These are phyloP conservation scores for Holtermanniella nyarrowii DNA, from an alignment of 768 basidiomycete species.

Conservation along the genomic window DNA sequence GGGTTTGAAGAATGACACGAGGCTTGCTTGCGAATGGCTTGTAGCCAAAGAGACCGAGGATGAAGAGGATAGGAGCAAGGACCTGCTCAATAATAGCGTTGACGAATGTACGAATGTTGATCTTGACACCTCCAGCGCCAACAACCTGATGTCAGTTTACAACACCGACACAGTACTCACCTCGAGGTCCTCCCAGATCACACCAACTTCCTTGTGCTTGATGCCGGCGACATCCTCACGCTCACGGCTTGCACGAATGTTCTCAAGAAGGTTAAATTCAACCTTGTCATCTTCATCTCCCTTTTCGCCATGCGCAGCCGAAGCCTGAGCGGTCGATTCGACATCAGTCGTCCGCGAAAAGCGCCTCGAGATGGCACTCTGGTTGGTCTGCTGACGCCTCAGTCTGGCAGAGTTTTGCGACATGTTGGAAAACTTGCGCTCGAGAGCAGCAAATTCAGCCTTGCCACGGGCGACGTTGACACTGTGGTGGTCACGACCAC, in stretches of 20 bases:
- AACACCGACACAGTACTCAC: constrained; percentile 4
- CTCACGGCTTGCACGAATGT: constrained; percentile 21
- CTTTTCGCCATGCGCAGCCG: constrained; percentile 26
- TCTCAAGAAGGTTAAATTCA: constrained; percentile 41
- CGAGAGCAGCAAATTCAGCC: constrained; percentile 28
- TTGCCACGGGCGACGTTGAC: constrained; percentile 27
- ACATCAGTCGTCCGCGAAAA: constrained; percentile 1
- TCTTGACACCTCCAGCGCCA: constrained; percentile 43
- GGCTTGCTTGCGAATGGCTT: constrained; percentile 51
- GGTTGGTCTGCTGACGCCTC: constrained; percentile 1
- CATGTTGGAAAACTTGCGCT: constrained; percentile 24
- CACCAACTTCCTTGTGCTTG: constrained; percentile 42
- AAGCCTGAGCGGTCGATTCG: constrained; percentile 1
- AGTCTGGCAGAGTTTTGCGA: constrained; percentile 18
- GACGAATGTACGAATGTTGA: constrained; percentile 43
- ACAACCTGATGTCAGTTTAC: constrained; percentile 23
- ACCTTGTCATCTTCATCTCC: constrained; percentile 21
- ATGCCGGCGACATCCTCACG: constrained; percentile 39
- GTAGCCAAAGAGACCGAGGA: constrained; percentile 45
- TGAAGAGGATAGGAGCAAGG: constrained; percentile 54
- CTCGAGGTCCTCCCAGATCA: constrained; percentile 15
- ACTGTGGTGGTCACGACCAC: constrained; percentile 9
- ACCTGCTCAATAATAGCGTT: constrained; percentile 44
- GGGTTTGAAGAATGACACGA: constrained; percentile 49
- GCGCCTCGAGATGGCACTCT: constrained; percentile 2